phyloP scores from a whole-genome alignment of 805 yeast genomes.

The Candida incommunis region DNA sequence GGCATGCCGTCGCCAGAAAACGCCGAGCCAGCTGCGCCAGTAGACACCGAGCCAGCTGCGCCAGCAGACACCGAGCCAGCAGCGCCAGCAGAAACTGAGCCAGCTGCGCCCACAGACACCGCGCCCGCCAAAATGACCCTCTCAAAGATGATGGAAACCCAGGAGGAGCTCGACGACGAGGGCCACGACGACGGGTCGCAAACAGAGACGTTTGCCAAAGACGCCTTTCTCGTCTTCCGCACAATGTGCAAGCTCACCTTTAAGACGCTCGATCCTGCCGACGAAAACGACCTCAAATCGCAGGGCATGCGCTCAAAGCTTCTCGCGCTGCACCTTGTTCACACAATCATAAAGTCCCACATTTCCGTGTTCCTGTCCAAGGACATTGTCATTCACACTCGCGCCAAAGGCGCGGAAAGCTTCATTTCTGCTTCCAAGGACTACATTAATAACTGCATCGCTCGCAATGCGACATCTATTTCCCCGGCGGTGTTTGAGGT shows the following conservation, averaged over 20 bases:
- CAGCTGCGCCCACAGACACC: slow-evolving; percentile 5
- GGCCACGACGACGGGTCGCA: slow-evolving; percentile 44
- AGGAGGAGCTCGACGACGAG: slow-evolving; percentile 14
- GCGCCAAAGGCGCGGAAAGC: slow-evolving; percentile 27
- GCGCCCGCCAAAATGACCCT: slow-evolving; percentile 12
- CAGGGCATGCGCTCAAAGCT: slow-evolving; percentile 88
- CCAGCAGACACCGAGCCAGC: neutral
- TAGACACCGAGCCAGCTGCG: neutral
- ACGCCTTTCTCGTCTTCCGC: slow-evolving; percentile 84
- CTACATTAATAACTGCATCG: slow-evolving; percentile 65
- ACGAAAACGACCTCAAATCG: slow-evolving; percentile 54
- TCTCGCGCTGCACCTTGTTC: slow-evolving; percentile 75
- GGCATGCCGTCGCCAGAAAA: neutral
- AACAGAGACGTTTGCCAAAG: slow-evolving; percentile 51
- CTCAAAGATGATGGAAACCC: slow-evolving; percentile 11
- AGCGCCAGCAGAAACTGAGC: neutral
- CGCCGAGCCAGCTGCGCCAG: slow-evolving; percentile 1
- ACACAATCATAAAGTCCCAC: slow-evolving; percentile 73
- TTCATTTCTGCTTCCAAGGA: slow-evolving; percentile 73
- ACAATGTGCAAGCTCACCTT: slow-evolving; percentile 90
- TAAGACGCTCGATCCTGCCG: slow-evolving; percentile 50
- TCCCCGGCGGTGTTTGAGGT: slow-evolving; percentile 85
- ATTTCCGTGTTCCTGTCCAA: slow-evolving; percentile 57
- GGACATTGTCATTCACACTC: slow-evolving; percentile 19
- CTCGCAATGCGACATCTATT: slow-evolving; percentile 87